Evolutionary conservation across 2,329 filamentous ascomycete species (phyloP), one percentile per base, ranked within the genome.

Genomic region (Amauroascus verrucosus): DNA sequence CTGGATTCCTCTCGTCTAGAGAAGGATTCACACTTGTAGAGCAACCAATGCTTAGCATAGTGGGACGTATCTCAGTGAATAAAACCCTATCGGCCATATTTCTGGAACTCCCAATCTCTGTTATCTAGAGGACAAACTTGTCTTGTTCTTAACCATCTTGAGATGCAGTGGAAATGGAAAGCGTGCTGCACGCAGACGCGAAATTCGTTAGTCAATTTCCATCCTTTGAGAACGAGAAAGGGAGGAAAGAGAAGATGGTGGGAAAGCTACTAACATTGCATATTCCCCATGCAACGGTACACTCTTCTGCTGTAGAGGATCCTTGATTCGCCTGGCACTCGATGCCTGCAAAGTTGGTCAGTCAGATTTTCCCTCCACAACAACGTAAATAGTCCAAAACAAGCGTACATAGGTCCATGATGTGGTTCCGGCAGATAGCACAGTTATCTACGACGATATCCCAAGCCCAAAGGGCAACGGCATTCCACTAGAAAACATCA

Each of bases 141-240:
- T 67, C 93, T 84, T n/a, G 93, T 95, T 79, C 98, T 98, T 56
- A 98, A 77, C 93, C 93, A 98, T 72, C 93, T 82, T 11, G 93
- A 97, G 67, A 98, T 98, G 77, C 93, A 98, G 75, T 98, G 93
- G 75, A 98, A 98, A 73, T 98, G 93, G 78, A 98, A 98, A 28
- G 93, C 93, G 67, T 98, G 93, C 93, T 98, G 65, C 55, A 56
- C 26, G 43, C 16, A 30, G 11, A 7, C 11, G 16, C 37, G 33
- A 18, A 6, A 40, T 57, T 48, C 38, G 24, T 54, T 37, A 40
- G 35, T 18, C 13, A 43, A 4, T 18, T 24, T n/a, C 9, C 26
- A 30, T 22, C 13, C 33, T 26, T 16, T 14, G 14, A 41, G 28
- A n/a, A 14, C 1, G 22, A 43, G n/a, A 32, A 18, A 51, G 43